Conservation (phyloP, 306 rosid species). For the Senna siamea region DNA sequence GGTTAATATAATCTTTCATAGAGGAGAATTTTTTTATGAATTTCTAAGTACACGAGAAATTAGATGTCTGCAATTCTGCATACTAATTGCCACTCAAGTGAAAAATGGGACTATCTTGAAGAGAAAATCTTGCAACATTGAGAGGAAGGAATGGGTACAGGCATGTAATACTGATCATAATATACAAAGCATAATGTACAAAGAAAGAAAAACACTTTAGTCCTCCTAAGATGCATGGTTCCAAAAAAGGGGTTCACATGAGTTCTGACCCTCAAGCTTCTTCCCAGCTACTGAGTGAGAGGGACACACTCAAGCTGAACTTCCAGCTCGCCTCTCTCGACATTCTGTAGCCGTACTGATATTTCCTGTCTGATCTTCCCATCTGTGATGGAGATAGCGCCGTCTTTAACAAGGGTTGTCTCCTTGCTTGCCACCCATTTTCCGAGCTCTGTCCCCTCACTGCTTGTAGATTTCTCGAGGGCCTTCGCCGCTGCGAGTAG, state of each 20-base stretch:
- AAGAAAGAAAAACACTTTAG: not conserved
- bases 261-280: constrained; percentile 21
- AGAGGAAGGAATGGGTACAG: not conserved
- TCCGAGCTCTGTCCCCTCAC: constrained; percentile 60
- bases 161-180: not conserved
- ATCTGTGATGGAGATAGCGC: constrained; percentile 60
- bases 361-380: constrained; percentile 78
- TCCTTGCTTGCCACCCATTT: constrained; percentile 71
- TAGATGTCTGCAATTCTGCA: too few species aligned
- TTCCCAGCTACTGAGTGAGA: constrained; percentile 69
- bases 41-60: too few species aligned
- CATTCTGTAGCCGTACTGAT: constrained; percentile 74
- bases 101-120: too few species aligned
- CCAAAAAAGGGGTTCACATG: constrained; percentile 17
- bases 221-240: constrained; percentile 16
- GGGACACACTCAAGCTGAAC: constrained; percentile 91
- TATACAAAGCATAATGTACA: constrained; percentile 31
- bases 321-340: constrained; percentile 85
- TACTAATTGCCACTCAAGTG: too few species aligned
- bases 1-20: too few species aligned
- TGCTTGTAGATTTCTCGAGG: constrained; percentile 53
- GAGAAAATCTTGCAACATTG: not conserved
- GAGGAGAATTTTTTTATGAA: too few species aligned
- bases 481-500: constrained; percentile 79
- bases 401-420: constrained; percentile 62